phyloP scores from a whole-genome alignment of 2,329 filamentous ascomycete species.

The Arthrobotrys megalospora region DNA sequence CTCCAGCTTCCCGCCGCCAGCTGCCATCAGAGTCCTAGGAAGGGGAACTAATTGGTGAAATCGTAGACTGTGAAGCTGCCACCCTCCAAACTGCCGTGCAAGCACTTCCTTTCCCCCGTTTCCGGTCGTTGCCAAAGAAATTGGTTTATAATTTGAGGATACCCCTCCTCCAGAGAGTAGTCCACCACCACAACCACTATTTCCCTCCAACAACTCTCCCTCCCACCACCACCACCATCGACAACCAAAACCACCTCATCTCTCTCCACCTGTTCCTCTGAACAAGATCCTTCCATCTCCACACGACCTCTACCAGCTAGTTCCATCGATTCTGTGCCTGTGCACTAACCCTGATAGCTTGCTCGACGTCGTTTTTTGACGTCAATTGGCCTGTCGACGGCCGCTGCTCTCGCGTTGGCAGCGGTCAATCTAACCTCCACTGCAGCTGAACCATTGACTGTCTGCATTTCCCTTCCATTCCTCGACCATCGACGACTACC shows the following conservation, averaged over 20 bases:
- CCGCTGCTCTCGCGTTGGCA: slow-evolving; percentile 32
- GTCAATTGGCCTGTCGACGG: slow-evolving; percentile 40
- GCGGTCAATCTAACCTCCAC: slow-evolving; percentile 11
- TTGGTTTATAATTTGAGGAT: slow-evolving; percentile 43
- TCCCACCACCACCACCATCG: background rate
- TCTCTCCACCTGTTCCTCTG: background rate
- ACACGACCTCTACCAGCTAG: slow-evolving; percentile 19
- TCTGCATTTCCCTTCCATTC: background rate
- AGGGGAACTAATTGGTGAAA: slow-evolving; percentile 36
- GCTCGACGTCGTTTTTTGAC: slow-evolving; percentile 17
- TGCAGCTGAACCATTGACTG: background rate
- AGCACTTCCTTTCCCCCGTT: slow-evolving; percentile 36
- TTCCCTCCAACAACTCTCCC: background rate
- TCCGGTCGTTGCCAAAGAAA: slow-evolving; percentile 35
- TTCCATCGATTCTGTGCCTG: slow-evolving; percentile 11
- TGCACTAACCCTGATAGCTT: slow-evolving; percentile 16
- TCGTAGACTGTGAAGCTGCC: slow-evolving; percentile 37
- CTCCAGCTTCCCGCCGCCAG: slow-evolving; percentile 17
- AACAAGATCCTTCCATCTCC: slow-evolving; percentile 10
- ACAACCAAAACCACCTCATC: slow-evolving; percentile 10
- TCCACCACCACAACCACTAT: background rate
- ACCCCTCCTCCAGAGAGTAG: slow-evolving; percentile 44
- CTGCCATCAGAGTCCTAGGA: background rate
- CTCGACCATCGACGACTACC: background rate
- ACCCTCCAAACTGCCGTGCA: slow-evolving; percentile 36